Conservation (phyloP, 1,284 basidiomycete species). For the Pseudozyma flocculosa region DNA sequence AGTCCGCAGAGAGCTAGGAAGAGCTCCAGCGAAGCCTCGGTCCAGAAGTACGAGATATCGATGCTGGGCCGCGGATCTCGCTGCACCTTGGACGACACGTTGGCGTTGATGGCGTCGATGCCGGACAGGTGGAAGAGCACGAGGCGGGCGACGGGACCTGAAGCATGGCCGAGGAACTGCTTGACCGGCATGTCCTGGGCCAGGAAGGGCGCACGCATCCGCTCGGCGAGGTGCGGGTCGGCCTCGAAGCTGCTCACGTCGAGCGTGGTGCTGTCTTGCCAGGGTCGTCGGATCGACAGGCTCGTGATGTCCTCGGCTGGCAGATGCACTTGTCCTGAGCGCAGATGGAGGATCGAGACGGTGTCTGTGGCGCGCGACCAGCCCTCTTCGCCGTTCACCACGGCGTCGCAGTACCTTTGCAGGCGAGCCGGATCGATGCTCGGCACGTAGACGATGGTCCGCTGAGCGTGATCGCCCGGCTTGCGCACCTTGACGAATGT, state of each 20-base stretch:
- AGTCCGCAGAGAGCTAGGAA: constrained; percentile 15
- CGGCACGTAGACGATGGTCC: constrained; percentile 29
- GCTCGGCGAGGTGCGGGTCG: constrained; percentile 6
- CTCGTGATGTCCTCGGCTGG: constrained; percentile 2
- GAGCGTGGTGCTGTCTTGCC: constrained; percentile 10
- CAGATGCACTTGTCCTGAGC: background rate
- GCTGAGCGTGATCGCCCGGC: constrained; percentile 9
- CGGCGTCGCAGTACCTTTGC: constrained; percentile 21
- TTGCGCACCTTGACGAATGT: constrained; percentile 22
- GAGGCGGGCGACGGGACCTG: constrained; percentile 31
- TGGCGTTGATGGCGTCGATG: background rate
- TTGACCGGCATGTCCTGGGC: constrained; percentile 21
- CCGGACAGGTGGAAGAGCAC: constrained; percentile 34
- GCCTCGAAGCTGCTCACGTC: constrained; percentile 9
- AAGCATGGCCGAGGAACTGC: constrained; percentile 32
- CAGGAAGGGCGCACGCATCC: constrained; percentile 19
- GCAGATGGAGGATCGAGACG: constrained; percentile 8
- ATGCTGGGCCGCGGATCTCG: constrained; percentile 1
- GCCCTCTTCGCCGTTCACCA: constrained; percentile 12
- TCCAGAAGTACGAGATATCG: constrained; percentile 39
- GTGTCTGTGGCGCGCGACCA: constrained; percentile 17
- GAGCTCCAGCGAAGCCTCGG: constrained; percentile 32
- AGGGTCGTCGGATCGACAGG: constrained; percentile 3
- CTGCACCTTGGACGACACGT: constrained; percentile 6
- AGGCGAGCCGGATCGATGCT: constrained; percentile 15